Conservation (phyloP, 2,329 filamentous ascomycete species). For the Stromatinia cepivora region DNA sequence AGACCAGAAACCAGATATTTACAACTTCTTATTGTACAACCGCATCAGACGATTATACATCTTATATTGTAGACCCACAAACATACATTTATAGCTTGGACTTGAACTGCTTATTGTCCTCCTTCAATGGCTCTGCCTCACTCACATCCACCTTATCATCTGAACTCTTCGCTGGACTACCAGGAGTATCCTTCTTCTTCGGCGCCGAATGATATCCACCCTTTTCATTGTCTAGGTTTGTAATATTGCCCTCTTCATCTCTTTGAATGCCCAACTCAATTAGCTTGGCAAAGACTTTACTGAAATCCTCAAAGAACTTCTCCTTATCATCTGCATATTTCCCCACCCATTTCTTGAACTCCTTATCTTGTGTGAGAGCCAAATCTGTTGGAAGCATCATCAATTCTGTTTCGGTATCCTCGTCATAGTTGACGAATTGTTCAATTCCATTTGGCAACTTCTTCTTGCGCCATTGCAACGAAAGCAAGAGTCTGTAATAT, state of each 20-base stretch:
- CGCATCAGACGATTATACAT: neutral
- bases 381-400: conserved; percentile 70
- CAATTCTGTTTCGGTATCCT: conserved; percentile 54
- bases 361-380: conserved; percentile 54
- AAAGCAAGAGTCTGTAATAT: conserved; percentile 55
- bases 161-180: conserved; percentile 40
- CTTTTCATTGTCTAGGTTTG: conserved; percentile 57
- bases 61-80: conserved; percentile 15
- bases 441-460: conserved; percentile 52
- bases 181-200: conserved; percentile 51
- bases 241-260: conserved; percentile 53
- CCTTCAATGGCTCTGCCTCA: conserved; percentile 46
- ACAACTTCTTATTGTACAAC: too few species aligned
- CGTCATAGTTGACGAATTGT: conserved; percentile 61
- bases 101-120: conserved; percentile 36
- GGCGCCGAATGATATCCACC: conserved; percentile 58
- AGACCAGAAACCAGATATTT: neutral
- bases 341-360: conserved; percentile 57
- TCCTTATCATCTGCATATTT: conserved; percentile 62
- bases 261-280: conserved; percentile 60
- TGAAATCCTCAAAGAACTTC: conserved; percentile 60
- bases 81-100: conserved; percentile 32
- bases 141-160: conserved; percentile 38
- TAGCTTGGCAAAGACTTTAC: conserved; percentile 58
- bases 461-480: conserved; percentile 55